Evolutionary conservation across 805 yeast genomes (phyloP).

Genomic region (Clavispora carvajalis): DNA sequence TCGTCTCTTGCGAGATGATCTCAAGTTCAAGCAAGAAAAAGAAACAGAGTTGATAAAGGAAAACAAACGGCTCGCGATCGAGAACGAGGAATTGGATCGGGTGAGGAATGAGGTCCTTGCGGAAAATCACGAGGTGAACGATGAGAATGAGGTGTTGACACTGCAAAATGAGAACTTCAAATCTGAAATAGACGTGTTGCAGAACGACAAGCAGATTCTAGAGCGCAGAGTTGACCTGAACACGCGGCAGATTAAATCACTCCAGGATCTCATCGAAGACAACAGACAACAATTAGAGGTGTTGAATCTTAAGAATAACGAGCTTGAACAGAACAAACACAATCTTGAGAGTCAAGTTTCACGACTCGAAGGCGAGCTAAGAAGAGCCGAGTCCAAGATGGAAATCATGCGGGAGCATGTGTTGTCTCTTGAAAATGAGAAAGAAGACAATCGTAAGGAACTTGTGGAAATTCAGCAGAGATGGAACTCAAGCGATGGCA

Average conservation of each 20-base stretch:
- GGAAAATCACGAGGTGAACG: conserved; percentile 33
- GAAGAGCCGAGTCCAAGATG: conserved; percentile 24
- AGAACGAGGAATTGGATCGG: conserved; percentile 43
- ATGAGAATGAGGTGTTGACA: conserved; percentile 38
- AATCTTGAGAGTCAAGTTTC: conserved; percentile 26
- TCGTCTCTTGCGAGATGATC: conserved; percentile 46
- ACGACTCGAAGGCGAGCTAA: conserved; percentile 21
- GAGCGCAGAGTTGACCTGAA: conserved; percentile 33
- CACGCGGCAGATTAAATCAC: conserved; percentile 47
- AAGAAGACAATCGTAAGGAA: conserved; percentile 30
- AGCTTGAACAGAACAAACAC: conserved; percentile 29
- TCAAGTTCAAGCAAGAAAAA: conserved; percentile 50
- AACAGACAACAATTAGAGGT: conserved; percentile 59
- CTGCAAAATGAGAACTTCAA: conserved; percentile 20
- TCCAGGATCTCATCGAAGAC: conserved; percentile 57
- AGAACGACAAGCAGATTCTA: conserved; percentile 28
- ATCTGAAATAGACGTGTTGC: conserved; percentile 25
- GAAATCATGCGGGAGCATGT: conserved; percentile 30
- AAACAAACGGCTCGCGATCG: conserved; percentile 55
- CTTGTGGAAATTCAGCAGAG: conserved; percentile 21
- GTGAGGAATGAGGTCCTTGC: conserved; percentile 24
- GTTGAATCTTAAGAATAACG: conserved; percentile 20
- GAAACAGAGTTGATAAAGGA: conserved; percentile 66
- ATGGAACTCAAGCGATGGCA: conserved; percentile 24
- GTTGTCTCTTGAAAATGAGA: conserved; percentile 28